Evolutionary conservation across 139 green algal genomes (phyloP).

Genomic region (Klebsormidium nitens): DNA sequence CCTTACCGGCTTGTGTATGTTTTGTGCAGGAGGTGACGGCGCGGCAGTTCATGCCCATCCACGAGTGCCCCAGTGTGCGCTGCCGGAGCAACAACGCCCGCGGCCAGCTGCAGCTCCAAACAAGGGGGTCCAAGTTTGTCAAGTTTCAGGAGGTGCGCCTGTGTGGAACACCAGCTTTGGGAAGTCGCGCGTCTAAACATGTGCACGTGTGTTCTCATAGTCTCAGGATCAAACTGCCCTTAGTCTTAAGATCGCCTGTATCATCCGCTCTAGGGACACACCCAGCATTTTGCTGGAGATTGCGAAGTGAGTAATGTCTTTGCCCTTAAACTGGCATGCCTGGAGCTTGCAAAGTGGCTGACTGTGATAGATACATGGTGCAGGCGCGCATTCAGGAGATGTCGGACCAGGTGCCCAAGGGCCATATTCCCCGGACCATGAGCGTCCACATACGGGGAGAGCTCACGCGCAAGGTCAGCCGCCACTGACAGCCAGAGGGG

Average conservation of each 20-base stretch:
- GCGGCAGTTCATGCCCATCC: constrained; percentile 68
- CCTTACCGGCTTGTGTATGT: too few species aligned
- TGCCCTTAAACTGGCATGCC: too few species aligned
- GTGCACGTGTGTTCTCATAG: too few species aligned
- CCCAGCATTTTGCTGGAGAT: too few species aligned
- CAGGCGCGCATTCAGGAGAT: constrained; percentile 49
- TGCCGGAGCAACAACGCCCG: constrained; percentile 47
- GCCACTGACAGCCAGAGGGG: too few species aligned
- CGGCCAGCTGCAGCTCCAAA: constrained; percentile 45
- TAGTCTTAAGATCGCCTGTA: too few species aligned
- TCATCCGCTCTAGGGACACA: too few species aligned
- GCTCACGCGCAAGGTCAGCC: constrained; percentile 70
- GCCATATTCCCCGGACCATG: constrained; percentile 83
- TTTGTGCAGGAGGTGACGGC: constrained; percentile 33
- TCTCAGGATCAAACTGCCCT: too few species aligned
- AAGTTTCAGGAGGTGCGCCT: constrained; percentile 76
- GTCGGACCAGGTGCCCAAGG: constrained; percentile 78
- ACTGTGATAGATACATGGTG: background rate
- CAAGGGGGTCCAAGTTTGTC: constrained; percentile 84
- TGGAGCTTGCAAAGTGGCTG: too few species aligned
- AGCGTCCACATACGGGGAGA: constrained; percentile 78
- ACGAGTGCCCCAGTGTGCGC: constrained; percentile 37
- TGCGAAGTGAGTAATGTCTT: too few species aligned
- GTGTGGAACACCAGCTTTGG: too few species aligned
- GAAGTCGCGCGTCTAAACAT: too few species aligned